A percentile compares a stretch with the other conserved stretches of the same genome.
Conservation (phyloP, 1,139 yeast genomes). For the Saccharomycopsis hybrid region DNA sequence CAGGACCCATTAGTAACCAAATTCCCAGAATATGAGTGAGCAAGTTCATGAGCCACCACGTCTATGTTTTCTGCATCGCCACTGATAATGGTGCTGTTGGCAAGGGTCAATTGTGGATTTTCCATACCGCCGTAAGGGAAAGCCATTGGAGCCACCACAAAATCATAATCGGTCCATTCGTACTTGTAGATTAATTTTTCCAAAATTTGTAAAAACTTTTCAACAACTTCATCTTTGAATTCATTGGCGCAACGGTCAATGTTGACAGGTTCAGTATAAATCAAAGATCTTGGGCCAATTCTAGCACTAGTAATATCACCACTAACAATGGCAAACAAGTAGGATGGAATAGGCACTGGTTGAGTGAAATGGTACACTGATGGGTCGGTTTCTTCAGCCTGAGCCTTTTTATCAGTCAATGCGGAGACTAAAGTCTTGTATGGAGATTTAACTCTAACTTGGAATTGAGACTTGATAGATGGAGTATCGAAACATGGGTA, state of each 20-base stretch:
- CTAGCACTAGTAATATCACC: conserved; percentile 66
- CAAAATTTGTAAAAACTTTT: conserved; percentile 74
- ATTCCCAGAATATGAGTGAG: conserved; percentile 91
- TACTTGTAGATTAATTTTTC: conserved; percentile 73
- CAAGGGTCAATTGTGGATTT: conserved; percentile 85
- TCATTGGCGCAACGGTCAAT: conserved; percentile 69
- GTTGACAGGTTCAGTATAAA: conserved; percentile 70
- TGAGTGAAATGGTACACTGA: conserved; percentile 51
- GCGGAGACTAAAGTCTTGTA: conserved; percentile 73
- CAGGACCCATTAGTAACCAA: conserved; percentile 84
- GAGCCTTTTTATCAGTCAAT: conserved; percentile 24
- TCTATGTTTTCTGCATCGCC: conserved; percentile 84
- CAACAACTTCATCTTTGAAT: conserved; percentile 70
- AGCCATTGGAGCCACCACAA: conserved; percentile 70
- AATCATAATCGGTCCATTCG: conserved; percentile 83
- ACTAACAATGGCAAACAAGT: conserved; percentile 77
- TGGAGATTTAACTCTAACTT: conserved; percentile 55
- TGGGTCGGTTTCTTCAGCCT: conserved; percentile 22
- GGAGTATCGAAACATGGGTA: conserved; percentile 94
- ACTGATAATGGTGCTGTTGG: conserved; percentile 82
- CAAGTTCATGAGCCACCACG: conserved; percentile 87
- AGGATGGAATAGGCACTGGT: conserved; percentile 80
- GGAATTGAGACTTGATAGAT: conserved; percentile 62
- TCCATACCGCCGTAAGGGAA: conserved; percentile 98
- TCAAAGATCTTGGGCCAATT: conserved; percentile 83